Conservation (phyloP, 805 yeast species). For the Wickerhamomyces queroliae region DNA sequence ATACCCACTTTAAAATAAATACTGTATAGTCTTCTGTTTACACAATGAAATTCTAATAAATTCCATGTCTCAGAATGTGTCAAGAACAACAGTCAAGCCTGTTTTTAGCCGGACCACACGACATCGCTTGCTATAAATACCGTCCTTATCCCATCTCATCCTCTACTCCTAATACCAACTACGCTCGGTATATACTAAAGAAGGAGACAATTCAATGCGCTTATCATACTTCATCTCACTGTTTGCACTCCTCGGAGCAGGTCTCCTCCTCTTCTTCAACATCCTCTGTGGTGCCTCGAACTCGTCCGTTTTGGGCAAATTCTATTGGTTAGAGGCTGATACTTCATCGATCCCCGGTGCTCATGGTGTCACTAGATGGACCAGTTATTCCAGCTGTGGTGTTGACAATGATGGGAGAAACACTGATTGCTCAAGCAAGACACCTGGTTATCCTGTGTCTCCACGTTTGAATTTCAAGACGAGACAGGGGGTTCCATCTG, state of each 20-base stretch:
- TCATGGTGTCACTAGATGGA: slow-evolving; percentile 62
- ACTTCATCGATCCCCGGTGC: slow-evolving; percentile 43
- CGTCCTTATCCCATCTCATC: too few species aligned
- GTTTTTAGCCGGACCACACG: too few species aligned
- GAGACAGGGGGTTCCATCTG: slow-evolving; percentile 43
- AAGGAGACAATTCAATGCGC: too few species aligned
- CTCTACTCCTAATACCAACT: too few species aligned
- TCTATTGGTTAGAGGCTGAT: slow-evolving; percentile 79
- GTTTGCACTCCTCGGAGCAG: slow-evolving; percentile 38
- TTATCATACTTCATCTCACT: slow-evolving; percentile 24
- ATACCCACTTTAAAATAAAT: too few species aligned
- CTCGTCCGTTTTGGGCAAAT: slow-evolving; percentile 48
- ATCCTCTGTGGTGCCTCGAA: slow-evolving; percentile 60
- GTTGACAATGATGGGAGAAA: slow-evolving; percentile 37
- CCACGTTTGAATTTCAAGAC: slow-evolving; percentile 71
- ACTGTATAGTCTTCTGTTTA: too few species aligned
- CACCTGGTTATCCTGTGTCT: slow-evolving; percentile 81
- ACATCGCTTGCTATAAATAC: too few species aligned
- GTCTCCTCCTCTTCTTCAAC: slow-evolving; percentile 52
- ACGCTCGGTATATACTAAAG: too few species aligned
- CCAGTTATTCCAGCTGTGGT: slow-evolving; percentile 63
- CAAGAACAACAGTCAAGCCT: too few species aligned
- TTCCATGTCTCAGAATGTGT: too few species aligned
- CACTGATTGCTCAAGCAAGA: slow-evolving; percentile 42
- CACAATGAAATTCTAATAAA: too few species aligned